phyloP scores from a whole-genome alignment of 2,329 filamentous ascomycete species.

The Penicillium italicum region DNA sequence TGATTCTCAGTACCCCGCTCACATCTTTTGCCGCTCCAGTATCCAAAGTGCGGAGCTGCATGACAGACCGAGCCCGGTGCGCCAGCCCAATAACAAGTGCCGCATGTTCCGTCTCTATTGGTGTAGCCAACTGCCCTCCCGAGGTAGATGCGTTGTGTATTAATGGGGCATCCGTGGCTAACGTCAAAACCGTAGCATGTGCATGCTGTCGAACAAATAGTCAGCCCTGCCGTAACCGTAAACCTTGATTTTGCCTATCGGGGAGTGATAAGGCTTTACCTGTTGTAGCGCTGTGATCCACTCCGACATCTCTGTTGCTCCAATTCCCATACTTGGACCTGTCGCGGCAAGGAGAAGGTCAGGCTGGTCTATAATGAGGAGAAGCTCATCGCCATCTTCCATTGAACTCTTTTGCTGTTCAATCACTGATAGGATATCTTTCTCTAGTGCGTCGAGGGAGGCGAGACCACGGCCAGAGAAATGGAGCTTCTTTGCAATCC shows the following conservation, averaged over 20 bases:
- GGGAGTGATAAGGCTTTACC: constrained; percentile 47
- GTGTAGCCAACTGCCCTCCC: constrained; percentile 52
- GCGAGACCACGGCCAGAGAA: constrained; percentile 28
- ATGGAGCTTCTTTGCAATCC: constrained; percentile 28
- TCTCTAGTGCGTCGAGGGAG: constrained; percentile 35
- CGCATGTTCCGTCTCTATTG: constrained; percentile 67
- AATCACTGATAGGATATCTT: constrained; percentile 33
- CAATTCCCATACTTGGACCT: constrained; percentile 45
- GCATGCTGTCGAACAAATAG: constrained; percentile 48
- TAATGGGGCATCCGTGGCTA: constrained; percentile 71
- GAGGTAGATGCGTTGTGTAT: constrained; percentile 46
- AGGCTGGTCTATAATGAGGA: constrained; percentile 65
- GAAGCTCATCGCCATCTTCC: constrained; percentile 35
- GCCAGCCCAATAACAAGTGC: constrained; percentile 67
- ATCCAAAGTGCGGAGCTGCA: constrained; percentile 73
- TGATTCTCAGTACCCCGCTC: constrained; percentile 79
- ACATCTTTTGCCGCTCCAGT: constrained; percentile 88
- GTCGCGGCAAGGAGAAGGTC: constrained; percentile 63
- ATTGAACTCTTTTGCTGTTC: constrained; percentile 26
- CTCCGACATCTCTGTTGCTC: constrained; percentile 49
- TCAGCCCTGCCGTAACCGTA: constrained; percentile 1
- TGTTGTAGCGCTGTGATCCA: constrained; percentile 59
- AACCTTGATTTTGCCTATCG: background rate
- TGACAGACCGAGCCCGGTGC: constrained; percentile 69
- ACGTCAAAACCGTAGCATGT: constrained; percentile 62